Evolutionary conservation across 106 monocot genomes (phyloP), one percentile per base, ranked within the genome.

Genomic region (Cymbidium sinense): DNA sequence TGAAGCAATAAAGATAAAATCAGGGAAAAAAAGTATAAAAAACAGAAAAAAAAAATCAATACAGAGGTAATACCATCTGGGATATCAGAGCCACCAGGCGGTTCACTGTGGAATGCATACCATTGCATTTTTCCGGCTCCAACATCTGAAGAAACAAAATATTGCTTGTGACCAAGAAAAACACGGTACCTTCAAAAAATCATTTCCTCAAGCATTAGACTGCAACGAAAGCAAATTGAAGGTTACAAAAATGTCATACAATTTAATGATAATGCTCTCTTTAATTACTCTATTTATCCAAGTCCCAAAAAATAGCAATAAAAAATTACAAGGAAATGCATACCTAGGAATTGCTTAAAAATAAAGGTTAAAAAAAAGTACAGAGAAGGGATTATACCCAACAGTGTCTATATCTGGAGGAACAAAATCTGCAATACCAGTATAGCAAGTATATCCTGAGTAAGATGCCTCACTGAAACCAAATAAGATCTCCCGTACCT

Each of bases 101-200:
- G 50, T 82, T 99, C 99, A 5, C 93, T 93, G 79, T 99, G 94
- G 84, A 99, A 99, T 80, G 95, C 99, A 89, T 99, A 99, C 99
- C 99, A 99, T 80, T 99, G 99, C 99, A 99, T 95, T 85, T 99
- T 99, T 47, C 99, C 99, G 73, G 77, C 90, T 62, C 99, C 99
- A 7, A 99, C 99, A 88, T 99, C 99, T 43, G 92, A 95, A 75
- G 99, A 99, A 77, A 99, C 99, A 82, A 99, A 99, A 83, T 99
- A 99, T 79, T 99, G 95, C 76, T 93, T 99, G 90, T 99, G 99
- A 34, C 99, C 99, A 43, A 99, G 88, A 87, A 99, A 99, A 75
- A 99, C 99, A 61, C 99, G 94, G 61, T 99, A 98, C 83, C 98
- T 98, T 82, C 80, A 89, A 9, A 71, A 84, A 23, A 81, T 23